A percentile compares a stretch with the other conserved stretches of the same genome.
phyloP scores from a whole-genome alignment of 495 filamentous ascomycete genomes.

The Trichoderma erinaceum region DNA sequence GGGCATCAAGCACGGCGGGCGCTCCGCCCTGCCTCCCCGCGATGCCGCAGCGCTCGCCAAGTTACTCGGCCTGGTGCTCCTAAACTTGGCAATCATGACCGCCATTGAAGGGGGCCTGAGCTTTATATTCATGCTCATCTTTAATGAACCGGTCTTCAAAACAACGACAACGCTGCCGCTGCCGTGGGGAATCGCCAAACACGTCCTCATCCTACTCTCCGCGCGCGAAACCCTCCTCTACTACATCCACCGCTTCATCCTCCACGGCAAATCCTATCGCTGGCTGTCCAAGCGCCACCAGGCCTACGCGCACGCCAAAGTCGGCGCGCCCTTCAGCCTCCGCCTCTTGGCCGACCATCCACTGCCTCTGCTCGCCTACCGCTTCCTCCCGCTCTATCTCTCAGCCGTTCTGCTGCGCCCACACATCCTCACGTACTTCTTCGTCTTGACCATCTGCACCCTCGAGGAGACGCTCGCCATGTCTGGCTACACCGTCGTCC shows the following conservation, averaged over 20 bases:
- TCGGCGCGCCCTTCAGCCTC: slow-evolving; percentile 52
- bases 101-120: slow-evolving; percentile 49
- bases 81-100: slow-evolving; percentile 60
- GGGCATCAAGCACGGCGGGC: slow-evolving; percentile 63
- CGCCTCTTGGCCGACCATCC: slow-evolving; percentile 72
- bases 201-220: slow-evolving; percentile 57
- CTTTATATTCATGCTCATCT: slow-evolving; percentile 25
- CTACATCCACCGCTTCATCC: slow-evolving; percentile 61
- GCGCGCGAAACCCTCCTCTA: slow-evolving; percentile 58
- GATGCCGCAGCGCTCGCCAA: slow-evolving; percentile 34
- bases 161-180: slow-evolving; percentile 39
- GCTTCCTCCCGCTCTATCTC: slow-evolving; percentile 66
- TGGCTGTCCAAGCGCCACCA: slow-evolving; percentile 42
- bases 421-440: slow-evolving; percentile 74
- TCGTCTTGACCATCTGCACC: slow-evolving; percentile 61
- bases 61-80: slow-evolving; percentile 48
- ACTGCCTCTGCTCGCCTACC: slow-evolving; percentile 58
- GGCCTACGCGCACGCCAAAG: slow-evolving; percentile 55
- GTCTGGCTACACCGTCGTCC: slow-evolving; percentile 70
- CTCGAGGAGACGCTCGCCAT: slow-evolving; percentile 71
- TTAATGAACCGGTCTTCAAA: slow-evolving; percentile 35
- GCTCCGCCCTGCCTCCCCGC: slow-evolving; percentile 55
- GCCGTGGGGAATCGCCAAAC: slow-evolving; percentile 50
- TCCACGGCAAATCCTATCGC: slow-evolving; percentile 48
- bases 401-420: slow-evolving; percentile 58